Percentiles rank a stretch among this genome's conserved stretches.
Conservation (phyloP, 352 stramenopile species). For the Bremia lactucae region DNA sequence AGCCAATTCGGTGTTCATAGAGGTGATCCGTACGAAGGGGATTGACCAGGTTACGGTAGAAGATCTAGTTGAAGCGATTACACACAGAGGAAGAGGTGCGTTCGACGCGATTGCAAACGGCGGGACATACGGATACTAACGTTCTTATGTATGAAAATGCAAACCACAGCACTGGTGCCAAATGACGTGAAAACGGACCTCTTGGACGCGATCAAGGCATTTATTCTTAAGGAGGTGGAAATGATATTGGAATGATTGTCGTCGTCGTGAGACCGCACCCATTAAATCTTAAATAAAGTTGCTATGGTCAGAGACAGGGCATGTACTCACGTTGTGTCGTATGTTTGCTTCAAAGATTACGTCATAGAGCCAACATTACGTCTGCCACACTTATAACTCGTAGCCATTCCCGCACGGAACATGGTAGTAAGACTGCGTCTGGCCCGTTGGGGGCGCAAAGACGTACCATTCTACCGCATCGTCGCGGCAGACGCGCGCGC, state of each 20-base stretch:
- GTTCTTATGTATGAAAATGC: too few species aligned
- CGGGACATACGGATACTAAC: too few species aligned
- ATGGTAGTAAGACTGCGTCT: conserved; percentile 85
- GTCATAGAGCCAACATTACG: too few species aligned
- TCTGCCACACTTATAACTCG: conserved; percentile 11
- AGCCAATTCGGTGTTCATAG: conserved; percentile 26
- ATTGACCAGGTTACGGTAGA: conserved; percentile 93
- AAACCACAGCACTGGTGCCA: conserved; percentile 74
- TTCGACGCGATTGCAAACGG: too few species aligned
- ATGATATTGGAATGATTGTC: too few species aligned
- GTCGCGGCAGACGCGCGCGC: conserved; percentile 74
- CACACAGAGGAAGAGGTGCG: conserved; percentile 70
- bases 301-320: too few species aligned
- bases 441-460: conserved; percentile 77
- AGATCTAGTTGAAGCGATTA: conserved; percentile 89
- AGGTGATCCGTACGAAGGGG: conserved; percentile 89
- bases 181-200: conserved; percentile 85
- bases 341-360: too few species aligned
- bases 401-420: conserved; percentile 16
- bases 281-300: too few species aligned
- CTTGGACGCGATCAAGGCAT: conserved; percentile 85
- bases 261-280: too few species aligned
- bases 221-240: conserved; percentile 67
- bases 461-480: conserved; percentile 85
- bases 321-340: too few species aligned